Percentiles rank a stretch among this genome's conserved stretches.
Evolutionary conservation across 345 rosid species (phyloP).

Genomic region (Syzygium aromaticum): DNA sequence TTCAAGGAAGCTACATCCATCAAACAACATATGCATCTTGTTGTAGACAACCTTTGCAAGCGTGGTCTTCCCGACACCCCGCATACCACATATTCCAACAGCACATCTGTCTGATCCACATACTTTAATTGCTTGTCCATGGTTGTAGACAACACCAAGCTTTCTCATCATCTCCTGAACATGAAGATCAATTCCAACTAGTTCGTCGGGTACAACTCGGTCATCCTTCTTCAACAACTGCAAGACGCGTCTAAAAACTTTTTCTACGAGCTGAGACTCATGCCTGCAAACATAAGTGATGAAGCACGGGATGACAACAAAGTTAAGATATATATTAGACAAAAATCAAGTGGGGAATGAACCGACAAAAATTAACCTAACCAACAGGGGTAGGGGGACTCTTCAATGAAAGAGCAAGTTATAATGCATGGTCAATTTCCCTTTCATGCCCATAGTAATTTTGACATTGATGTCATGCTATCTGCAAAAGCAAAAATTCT

Average conservation of each 20-base stretch:
- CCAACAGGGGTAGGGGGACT: not conserved
- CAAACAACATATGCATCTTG: not conserved
- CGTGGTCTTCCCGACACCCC: constrained; percentile 15
- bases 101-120: not conserved
- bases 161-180: not conserved
- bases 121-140: not conserved
- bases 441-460: not conserved
- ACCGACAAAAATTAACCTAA: not conserved
- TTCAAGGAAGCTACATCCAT: not conserved
- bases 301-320: not conserved
- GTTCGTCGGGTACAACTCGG: not conserved
- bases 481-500: not conserved
- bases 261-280: not conserved
- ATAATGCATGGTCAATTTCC: not conserved
- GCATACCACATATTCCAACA: constrained; percentile 12
- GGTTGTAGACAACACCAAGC: not conserved
- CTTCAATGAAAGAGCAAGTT: not conserved
- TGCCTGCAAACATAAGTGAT: not conserved
- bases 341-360: not conserved
- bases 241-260: not conserved
- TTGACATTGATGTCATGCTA: not conserved
- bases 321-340: not conserved
- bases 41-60: constrained; percentile 5
- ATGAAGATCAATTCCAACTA: constrained; percentile 1
- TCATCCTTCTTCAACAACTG: not conserved